Conservation (phyloP, 1,284 basidiomycete genomes). For the Pyrrhoderma noxium region DNA sequence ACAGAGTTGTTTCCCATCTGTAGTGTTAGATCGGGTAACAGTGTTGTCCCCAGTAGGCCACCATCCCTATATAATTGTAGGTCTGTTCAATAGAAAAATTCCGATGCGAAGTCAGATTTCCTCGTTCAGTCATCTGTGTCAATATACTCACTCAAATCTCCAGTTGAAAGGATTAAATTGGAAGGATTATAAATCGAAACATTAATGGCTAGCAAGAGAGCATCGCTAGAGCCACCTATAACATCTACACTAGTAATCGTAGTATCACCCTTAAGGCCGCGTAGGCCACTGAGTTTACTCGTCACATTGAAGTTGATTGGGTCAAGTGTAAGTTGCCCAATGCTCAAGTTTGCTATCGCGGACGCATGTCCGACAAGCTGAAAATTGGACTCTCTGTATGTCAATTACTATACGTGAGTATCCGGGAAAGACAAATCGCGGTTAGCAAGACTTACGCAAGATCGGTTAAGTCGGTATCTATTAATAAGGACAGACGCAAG, state of each 20-base stretch:
- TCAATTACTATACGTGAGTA: not conserved
- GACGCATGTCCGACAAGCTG: constrained; percentile 55
- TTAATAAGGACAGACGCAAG: not conserved
- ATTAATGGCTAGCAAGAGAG: constrained; percentile 53
- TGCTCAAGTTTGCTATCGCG: constrained; percentile 58
- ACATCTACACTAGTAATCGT: constrained; percentile 64
- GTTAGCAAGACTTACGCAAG: constrained; percentile 22
- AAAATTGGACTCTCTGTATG: constrained; percentile 37
- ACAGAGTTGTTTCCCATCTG: constrained; percentile 52
- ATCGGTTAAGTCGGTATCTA: constrained; percentile 48
- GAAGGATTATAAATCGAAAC: constrained; percentile 69
- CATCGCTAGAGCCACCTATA: constrained; percentile 56
- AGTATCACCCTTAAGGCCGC: constrained; percentile 53
- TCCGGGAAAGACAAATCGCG: not conserved
- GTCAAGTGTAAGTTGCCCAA: constrained; percentile 65
- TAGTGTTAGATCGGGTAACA: constrained; percentile 53
- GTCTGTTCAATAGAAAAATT: constrained; percentile 26
- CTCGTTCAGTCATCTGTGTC: not conserved
- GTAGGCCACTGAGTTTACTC: constrained; percentile 57
- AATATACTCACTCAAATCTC: constrained; percentile 48
- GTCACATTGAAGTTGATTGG: constrained; percentile 71
- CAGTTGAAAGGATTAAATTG: constrained; percentile 53
- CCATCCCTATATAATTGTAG: constrained; percentile 51
- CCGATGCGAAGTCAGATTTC: not conserved
- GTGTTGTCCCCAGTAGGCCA: constrained; percentile 47